Conservation (phyloP, 1,139 yeast genomes). For the Meyerozyma elateridarum region DNA sequence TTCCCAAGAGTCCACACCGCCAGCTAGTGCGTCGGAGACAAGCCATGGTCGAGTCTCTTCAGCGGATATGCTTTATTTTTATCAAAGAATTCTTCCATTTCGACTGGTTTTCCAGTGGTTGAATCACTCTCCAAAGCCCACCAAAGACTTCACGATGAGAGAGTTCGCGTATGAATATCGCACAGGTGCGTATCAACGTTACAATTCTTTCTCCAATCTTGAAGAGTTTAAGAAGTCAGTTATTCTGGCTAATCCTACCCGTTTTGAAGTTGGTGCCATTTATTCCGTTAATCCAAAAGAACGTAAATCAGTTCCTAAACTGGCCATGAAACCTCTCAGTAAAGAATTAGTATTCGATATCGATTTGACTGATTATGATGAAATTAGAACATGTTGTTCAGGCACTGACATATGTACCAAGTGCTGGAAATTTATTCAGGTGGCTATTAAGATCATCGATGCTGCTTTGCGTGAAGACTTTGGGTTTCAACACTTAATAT, state of each 20-base stretch:
- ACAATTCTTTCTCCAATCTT: slow-evolving; percentile 63
- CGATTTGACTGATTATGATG: slow-evolving; percentile 96
- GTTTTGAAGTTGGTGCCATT: slow-evolving; percentile 95
- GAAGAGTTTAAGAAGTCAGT: slow-evolving; percentile 79
- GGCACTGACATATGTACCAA: slow-evolving; percentile 80
- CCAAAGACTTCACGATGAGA: slow-evolving; percentile 73
- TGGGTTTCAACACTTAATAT: slow-evolving; percentile 78
- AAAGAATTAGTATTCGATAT: slow-evolving; percentile 95
- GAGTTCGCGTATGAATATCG: slow-evolving; percentile 91
- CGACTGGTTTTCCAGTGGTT: slow-evolving; percentile 80
- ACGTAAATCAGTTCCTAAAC: slow-evolving; percentile 72
- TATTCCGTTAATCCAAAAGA: slow-evolving; percentile 84
- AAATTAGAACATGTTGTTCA: slow-evolving; percentile 86
- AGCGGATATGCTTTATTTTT: slow-evolving; percentile 71
- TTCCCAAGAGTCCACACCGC: too few relatives aligned
- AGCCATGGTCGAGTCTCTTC: slow-evolving; percentile 41
- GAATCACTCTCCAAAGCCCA: slow-evolving; percentile 72
- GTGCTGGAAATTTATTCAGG: slow-evolving; percentile 94
- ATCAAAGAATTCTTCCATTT: slow-evolving; percentile 68
- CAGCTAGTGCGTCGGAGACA: too few relatives aligned
- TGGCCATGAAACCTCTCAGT: slow-evolving; percentile 71
- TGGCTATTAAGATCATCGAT: slow-evolving; percentile 76
- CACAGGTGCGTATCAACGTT: slow-evolving; percentile 84
- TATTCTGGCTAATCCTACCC: slow-evolving; percentile 69
- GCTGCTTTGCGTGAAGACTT: slow-evolving; percentile 76